Base-by-base conservation (phyloP, 2,329 filamentous ascomycete genomes). In the Alternaria burnsii region DNA sequence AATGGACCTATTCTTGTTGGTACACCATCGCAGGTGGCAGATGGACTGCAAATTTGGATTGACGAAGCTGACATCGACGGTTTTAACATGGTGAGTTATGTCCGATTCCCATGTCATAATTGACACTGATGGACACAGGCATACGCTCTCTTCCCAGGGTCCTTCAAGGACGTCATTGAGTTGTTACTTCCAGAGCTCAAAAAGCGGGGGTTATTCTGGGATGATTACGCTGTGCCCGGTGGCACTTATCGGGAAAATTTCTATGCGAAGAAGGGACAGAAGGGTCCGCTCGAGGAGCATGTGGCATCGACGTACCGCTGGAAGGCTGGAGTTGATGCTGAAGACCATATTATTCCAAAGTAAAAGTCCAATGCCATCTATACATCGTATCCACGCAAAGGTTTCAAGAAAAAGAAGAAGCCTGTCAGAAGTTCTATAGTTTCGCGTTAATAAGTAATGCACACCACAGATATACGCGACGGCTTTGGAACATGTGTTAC, bases 31-130 rank as follows among this genome's bases (percentile, higher is more conserved):
- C 85, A 87, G 65, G 88, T 92, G 1, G 90, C 88, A 0, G 89
- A 92, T 71, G 83, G 85, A 43, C 81, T 93, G 57, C 88, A 92
- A 76, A 77, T 81, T 0, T 92, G 90, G 89, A 81, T 91, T 0
- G 71, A 80, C 6, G 89, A 91, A 72, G 89, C 88, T 0, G 90
- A 91, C 65, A 85, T 92, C 1, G 90, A 92, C 71, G 90, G 90
- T 0, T 93, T 93, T 77, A 93, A 93, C 71, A 84, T 92, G 73
- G 88, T 88, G 73, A 79, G 85, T 76, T 41, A 12, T 12, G 11
- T 46, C 14, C 16, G 16, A 11, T n/a, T 8, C 9, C 4, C n/a
- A 9, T 18, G 14, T 12, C 34, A 7, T 1, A 20, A 12, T 9
- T 36, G 8, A 40, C 20, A 22, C 61, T 50, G 58, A 36, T 36